Evolutionary conservation across 208 protist species (phyloP), one percentile per base, ranked within the genome.

Genomic region (Leishmania amazonensis): DNA sequence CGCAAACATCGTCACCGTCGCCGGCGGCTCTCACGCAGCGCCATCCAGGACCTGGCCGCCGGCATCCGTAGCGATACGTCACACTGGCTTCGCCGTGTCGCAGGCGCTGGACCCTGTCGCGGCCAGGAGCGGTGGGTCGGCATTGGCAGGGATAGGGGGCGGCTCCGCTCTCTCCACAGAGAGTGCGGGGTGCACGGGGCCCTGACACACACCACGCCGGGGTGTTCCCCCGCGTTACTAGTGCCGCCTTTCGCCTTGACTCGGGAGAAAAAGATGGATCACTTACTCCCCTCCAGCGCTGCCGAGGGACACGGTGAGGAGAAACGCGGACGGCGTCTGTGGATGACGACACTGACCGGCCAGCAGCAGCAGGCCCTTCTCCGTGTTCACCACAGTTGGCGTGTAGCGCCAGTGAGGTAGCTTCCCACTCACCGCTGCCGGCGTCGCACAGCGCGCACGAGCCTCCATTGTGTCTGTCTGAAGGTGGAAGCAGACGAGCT

Each of bases 351-450:
- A 96, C 76, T 96, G 89, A 19, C 90, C 92, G 13, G 85, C 92
- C 7, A 96, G 75, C 3, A 96, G 73, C 53, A 95, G 74, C 68
- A 95, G 67, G 21, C 90, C 90, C 6, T 80, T 67, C 11, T 42
- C 49, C n/a, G 83, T 82, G 35, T 75, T 80, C 60, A 84, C 85
- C 47, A 90, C 86, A 19, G 80, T 80, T 4, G 89, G 90, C 17
- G 88, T 93, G 83, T 95, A 95, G 40, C 92, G 92, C 90, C 92
- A 95, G 84, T 94, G 90, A 53, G 92, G 87, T 17, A 78, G 73
- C 47, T 45, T 57, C 15, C 75, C 28, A 17, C 76, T 65, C 67
- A 74, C 70, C 17, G 11, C 62, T 1, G 72, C 60, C 1, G 81
- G 78, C 76, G 67, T 28, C 42, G 76, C 85, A 45, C 24, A 9